Conservation (phyloP, 2,329 filamentous ascomycete genomes). For the Trichocomaceae sp. region DNA sequence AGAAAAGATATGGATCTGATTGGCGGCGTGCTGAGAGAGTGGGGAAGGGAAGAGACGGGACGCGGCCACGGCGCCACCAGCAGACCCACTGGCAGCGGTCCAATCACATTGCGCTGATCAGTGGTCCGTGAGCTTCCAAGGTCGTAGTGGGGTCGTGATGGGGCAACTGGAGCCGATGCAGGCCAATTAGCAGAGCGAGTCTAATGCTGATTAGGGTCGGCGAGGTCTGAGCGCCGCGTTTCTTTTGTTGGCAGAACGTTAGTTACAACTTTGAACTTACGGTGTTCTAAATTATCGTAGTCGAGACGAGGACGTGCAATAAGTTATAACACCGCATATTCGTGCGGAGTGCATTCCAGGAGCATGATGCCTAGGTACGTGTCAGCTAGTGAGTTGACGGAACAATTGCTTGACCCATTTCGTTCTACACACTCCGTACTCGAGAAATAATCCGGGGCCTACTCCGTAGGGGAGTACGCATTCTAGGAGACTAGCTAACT, state of each 20-base stretch:
- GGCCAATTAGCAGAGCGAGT: not conserved
- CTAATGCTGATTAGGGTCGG: not conserved
- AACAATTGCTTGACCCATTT: not conserved
- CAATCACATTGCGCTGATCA: slow-evolving; percentile 3
- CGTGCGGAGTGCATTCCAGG: too few species aligned
- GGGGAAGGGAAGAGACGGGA: not conserved
- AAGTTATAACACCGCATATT: too few species aligned
- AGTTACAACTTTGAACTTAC: not conserved
- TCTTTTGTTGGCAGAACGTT: too few species aligned
- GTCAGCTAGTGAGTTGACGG: not conserved
- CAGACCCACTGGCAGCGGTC: not conserved
- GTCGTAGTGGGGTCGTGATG: not conserved
- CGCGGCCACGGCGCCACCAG: slow-evolving; percentile 3
- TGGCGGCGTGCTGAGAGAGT: not conserved
- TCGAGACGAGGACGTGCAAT: too few species aligned
- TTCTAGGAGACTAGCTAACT: not conserved
- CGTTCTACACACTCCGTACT: not conserved
- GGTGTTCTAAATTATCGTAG: too few species aligned
- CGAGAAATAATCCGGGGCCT: not conserved
- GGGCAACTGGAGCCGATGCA: slow-evolving; percentile 1
- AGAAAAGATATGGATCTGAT: not conserved
- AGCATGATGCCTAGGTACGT: not conserved
- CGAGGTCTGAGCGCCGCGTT: not conserved
- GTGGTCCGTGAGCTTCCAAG: slow-evolving; percentile 2
- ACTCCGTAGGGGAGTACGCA: not conserved